Percentiles rank a stretch among this genome's conserved stretches.
Conservation (phyloP, 208 protist species). For the Endotrypanum monterogeii region DNA sequence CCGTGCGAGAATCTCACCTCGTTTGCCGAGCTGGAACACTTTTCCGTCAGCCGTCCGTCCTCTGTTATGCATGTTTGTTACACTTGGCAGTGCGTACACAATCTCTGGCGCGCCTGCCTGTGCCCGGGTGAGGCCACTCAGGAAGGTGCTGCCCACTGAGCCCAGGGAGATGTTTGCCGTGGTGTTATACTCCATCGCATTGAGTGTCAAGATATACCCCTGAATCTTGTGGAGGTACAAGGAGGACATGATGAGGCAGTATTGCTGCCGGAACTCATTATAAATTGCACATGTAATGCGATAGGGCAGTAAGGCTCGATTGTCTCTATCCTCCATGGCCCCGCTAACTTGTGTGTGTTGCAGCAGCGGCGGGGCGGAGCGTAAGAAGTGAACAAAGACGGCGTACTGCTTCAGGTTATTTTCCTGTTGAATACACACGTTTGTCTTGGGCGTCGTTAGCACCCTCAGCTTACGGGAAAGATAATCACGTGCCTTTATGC, state of each 20-base stretch:
- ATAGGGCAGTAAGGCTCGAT: slow-evolving; percentile 50
- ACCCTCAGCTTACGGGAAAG: slow-evolving; percentile 68
- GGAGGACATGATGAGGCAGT: slow-evolving; percentile 74
- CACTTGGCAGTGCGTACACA: slow-evolving; percentile 51
- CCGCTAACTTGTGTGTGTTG: slow-evolving; percentile 38
- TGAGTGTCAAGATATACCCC: slow-evolving; percentile 77
- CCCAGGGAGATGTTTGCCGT: slow-evolving; percentile 15
- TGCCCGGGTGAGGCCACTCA: slow-evolving; percentile 20
- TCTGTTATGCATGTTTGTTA: slow-evolving; percentile 39
- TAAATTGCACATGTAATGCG: slow-evolving; percentile 72
- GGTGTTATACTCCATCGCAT: slow-evolving; percentile 68
- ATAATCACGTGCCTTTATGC: slow-evolving; percentile 73
- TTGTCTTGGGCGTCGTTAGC: slow-evolving; percentile 73
- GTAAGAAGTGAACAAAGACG: slow-evolving; percentile 81
- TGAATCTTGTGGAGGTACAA: slow-evolving; percentile 74
- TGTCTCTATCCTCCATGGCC: slow-evolving; percentile 23
- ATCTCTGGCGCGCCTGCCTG: slow-evolving; percentile 23
- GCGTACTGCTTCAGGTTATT: slow-evolving; percentile 64
- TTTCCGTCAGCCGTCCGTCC: slow-evolving; percentile 4
- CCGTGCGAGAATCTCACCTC: slow-evolving; percentile 49
- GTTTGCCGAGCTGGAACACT: slow-evolving; percentile 52
- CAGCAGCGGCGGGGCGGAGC: slow-evolving; percentile 50
- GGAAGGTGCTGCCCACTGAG: slow-evolving; percentile 15
- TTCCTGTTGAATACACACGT: slow-evolving; percentile 86
- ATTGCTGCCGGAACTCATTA: slow-evolving; percentile 70